These are phyloP conservation scores for Fusarium hainanense DNA, from an alignment of 2,329 filamentous ascomycete genomes.

Conservation along the genomic window DNA sequence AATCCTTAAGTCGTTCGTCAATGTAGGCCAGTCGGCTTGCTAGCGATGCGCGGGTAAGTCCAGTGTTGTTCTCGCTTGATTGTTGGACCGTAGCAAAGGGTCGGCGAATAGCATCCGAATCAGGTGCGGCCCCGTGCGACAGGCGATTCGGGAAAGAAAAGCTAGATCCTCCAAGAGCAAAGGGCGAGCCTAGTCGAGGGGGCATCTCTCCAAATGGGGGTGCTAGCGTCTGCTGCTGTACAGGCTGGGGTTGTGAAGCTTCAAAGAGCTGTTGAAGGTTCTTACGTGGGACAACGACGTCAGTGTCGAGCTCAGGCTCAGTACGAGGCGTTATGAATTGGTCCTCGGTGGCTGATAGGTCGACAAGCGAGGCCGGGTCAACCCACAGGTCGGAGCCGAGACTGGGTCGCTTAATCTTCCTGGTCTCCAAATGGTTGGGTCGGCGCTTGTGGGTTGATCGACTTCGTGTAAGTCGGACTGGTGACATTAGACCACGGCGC, in stretches of 20 bases:
- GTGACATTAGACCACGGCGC: conserved; percentile 64
- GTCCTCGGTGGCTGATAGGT: conserved; percentile 40
- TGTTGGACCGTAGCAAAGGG: conserved; percentile 70
- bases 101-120: conserved; percentile 58
- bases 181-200: conserved; percentile 69
- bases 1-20: conserved; percentile 66
- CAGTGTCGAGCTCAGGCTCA: conserved; percentile 37
- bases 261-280: conserved; percentile 57
- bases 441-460: conserved; percentile 67
- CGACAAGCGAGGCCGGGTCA: conserved; percentile 53
- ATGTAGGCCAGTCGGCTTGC: conserved; percentile 67
- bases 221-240: conserved; percentile 34
- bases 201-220: conserved; percentile 52
- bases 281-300: conserved; percentile 55
- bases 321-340: conserved; percentile 51
- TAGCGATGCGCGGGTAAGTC: conserved; percentile 57
- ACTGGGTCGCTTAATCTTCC: conserved; percentile 63
- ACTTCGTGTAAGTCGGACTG: conserved; percentile 62
- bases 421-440: conserved; percentile 62
- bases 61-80: conserved; percentile 49
- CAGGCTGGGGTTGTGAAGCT: conserved; percentile 41
- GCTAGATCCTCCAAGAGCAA: conserved; percentile 61
- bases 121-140: conserved; percentile 59
- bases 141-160: conserved; percentile 71
- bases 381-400: conserved; percentile 66